phyloP scores from a whole-genome alignment of 352 stramenopile species.

The Blastocystis sp. region DNA sequence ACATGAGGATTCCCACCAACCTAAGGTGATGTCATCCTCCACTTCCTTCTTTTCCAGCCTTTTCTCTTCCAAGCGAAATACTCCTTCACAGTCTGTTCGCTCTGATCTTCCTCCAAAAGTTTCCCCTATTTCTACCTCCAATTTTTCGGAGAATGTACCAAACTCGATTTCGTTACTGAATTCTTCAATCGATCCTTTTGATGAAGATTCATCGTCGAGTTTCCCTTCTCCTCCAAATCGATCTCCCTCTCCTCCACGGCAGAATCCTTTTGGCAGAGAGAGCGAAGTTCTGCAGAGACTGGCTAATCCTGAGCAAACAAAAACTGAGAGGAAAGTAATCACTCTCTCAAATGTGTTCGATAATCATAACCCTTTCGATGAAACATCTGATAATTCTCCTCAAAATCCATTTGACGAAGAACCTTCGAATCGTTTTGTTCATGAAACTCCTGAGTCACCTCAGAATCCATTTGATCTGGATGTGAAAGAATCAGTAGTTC shows the following conservation, averaged over 20 bases:
- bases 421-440: not conserved
- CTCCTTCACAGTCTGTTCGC: too few species aligned
- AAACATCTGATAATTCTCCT: not conserved
- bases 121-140: too few species aligned
- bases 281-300: not conserved
- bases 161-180: not conserved
- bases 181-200: not conserved
- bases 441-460: not conserved
- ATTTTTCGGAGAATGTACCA: too few species aligned
- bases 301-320: not conserved
- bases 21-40: too few species aligned
- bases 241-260: too few species aligned
- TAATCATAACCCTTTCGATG: slow-evolving; percentile 2
- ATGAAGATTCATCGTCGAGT: not conserved
- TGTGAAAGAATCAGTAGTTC: not conserved
- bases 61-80: too few species aligned
- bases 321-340: too few species aligned
- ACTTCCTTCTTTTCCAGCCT: too few species aligned
- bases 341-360: not conserved
- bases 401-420: not conserved
- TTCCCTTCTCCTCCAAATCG: too few species aligned
- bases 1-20: too few species aligned
- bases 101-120: too few species aligned
- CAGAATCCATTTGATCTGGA: not conserved
- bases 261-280: not conserved